Evolutionary conservation across 768 basidiomycete genomes (phyloP), one percentile per base, ranked within the genome.

Genomic region (Kwoniella mangroviensis): DNA sequence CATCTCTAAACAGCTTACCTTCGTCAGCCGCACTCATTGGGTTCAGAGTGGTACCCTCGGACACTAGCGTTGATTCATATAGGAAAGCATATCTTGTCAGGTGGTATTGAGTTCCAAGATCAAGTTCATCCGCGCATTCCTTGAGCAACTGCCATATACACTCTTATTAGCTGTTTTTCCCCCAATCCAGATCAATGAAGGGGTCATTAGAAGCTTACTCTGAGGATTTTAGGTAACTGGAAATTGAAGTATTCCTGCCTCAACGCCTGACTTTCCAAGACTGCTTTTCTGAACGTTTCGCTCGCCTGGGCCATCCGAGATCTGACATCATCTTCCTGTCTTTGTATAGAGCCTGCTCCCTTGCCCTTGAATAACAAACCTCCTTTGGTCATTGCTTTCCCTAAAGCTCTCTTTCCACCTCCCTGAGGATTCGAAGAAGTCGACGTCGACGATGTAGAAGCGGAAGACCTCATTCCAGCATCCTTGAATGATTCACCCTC

Each of bases 181-280:
- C 17, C 1, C 34, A 7, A 34, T 7, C 34, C 6, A 34, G 34
- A 34, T 5, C 6, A 5, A 7, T 34, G 34, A 34, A 34, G 6
- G 34, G 34, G 6, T 34, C 6, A 1, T 7, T 7, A 7, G 6
- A 55, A 41, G 87, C 92, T 79, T 81, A 95, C 94, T 62, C 97
- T 88, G 49, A 99, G 84, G 67, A 98, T 92, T 74, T 94, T 90
- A 65, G 97, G 97, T 51, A 98, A 85, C 78, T 98, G 96, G 79
- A 96, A 92, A 82, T 98, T 96, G 84, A 97, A 99, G 82, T 98
- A 98, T 80, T 99, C 97, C 82, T 98, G 95, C 71, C 95, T 88
- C 85, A 93, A 89, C 4, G 89, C 85, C 82, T 98, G 94, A 13
- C 92, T 93, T 72, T 98, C 94, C 15, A 88, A 88, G 40, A 97